phyloP scores from a whole-genome alignment of 202 grass and related monocot species.

The Panicum hallii region DNA sequence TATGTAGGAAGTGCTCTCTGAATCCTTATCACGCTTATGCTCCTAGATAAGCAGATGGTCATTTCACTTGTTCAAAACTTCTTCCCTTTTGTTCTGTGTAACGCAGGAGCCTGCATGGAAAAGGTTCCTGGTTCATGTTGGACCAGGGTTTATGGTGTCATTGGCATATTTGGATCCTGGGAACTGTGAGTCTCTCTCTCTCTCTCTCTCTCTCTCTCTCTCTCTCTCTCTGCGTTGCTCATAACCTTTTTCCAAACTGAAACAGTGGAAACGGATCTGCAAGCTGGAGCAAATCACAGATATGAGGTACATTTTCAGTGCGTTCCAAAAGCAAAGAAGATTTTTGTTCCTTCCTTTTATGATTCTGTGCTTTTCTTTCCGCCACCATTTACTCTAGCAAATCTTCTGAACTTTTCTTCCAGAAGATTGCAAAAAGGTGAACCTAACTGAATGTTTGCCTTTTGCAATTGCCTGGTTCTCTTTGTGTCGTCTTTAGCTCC shows the following conservation, averaged over 20 bases:
- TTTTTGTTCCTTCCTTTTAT: background rate
- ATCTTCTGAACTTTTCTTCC: background rate
- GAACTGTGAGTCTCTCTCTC: slow-evolving; percentile 62
- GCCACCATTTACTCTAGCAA: background rate
- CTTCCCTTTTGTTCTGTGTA: background rate
- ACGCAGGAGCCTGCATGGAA: slow-evolving; percentile 71
- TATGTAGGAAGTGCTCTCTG: background rate
- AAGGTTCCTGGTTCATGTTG: slow-evolving; percentile 78
- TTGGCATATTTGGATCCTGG: slow-evolving; percentile 94
- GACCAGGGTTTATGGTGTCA: slow-evolving; percentile 92
- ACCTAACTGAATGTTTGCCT: slow-evolving; percentile 14
- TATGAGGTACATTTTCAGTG: slow-evolving; percentile 62
- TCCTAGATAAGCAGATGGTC: background rate
- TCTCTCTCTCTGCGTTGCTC: slow-evolving; percentile 1
- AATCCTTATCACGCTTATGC: background rate
- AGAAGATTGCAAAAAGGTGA: background rate
- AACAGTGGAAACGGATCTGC: slow-evolving; percentile 94
- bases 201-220: slow-evolving; percentile 17
- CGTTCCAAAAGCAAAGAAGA: background rate
- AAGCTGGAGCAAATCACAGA: slow-evolving; percentile 83
- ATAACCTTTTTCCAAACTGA: slow-evolving; percentile 1
- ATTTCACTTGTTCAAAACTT: background rate
- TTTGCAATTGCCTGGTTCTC: background rate
- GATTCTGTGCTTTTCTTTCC: background rate
- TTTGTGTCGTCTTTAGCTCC: slow-evolving; percentile 46